Conservation (phyloP, 441 rosid genomes). For the Eruca vesicaria region DNA sequence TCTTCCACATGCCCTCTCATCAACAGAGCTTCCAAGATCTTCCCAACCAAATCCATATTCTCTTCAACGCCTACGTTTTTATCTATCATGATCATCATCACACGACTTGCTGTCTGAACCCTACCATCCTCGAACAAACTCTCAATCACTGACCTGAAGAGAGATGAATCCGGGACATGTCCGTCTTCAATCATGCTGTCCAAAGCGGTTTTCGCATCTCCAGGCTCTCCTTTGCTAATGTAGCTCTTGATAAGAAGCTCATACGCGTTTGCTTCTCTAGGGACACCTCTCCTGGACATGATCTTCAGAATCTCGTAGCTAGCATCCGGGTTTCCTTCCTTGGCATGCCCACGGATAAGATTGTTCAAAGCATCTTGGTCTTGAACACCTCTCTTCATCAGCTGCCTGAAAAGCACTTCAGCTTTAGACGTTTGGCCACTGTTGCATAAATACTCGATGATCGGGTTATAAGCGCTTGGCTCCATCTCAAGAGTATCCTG, state of each 20-base stretch:
- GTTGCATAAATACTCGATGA: constrained; percentile 72
- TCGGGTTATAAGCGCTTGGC: constrained; percentile 65
- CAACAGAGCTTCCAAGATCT: constrained; percentile 81
- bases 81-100: constrained; percentile 84
- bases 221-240: constrained; percentile 92
- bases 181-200: constrained; percentile 91
- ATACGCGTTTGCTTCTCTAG: constrained; percentile 70
- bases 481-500: constrained; percentile 65
- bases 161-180: constrained; percentile 60
- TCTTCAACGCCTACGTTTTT: constrained; percentile 73
- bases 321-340: constrained; percentile 79
- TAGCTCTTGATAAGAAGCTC: constrained; percentile 74
- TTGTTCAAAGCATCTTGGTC: constrained; percentile 77
- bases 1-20: constrained; percentile 92
- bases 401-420: constrained; percentile 79
- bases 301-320: constrained; percentile 86
- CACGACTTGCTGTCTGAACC: constrained; percentile 94
- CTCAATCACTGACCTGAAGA: constrained; percentile 78
- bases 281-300: constrained; percentile 76
- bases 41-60: constrained; percentile 73
- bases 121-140: constrained; percentile 83
- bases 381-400: constrained; percentile 84
- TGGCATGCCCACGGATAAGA: constrained; percentile 78
- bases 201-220: constrained; percentile 83
- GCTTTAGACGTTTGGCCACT: constrained; percentile 77